Evolutionary conservation across 352 stramenopile genomes (phyloP).

Genomic region (Pythium sp.): DNA sequence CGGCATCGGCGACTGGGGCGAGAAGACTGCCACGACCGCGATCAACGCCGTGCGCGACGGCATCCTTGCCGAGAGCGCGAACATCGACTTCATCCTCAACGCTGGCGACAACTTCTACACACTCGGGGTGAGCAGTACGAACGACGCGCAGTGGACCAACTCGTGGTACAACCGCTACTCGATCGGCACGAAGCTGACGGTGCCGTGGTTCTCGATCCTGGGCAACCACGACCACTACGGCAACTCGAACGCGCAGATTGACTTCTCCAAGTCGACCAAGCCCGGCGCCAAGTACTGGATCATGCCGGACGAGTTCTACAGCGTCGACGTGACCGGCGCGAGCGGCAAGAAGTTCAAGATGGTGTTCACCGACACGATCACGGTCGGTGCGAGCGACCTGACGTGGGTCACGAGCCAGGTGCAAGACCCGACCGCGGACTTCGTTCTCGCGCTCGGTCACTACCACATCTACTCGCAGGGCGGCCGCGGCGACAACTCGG

Average conservation of each 20-base stretch:
- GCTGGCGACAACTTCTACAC: conserved; percentile 49
- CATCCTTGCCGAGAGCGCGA: conserved; percentile 22
- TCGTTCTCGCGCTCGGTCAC: conserved; percentile 24
- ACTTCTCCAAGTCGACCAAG: conserved; percentile 23
- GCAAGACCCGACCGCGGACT: conserved; percentile 18
- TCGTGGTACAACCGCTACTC: conserved; percentile 38
- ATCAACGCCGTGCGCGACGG: conserved; percentile 33
- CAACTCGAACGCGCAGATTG: conserved; percentile 33
- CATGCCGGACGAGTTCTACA: conserved; percentile 38
- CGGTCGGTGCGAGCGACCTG: conserved; percentile 23
- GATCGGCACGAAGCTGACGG: conserved; percentile 29
- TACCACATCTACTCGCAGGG: conserved; percentile 35
- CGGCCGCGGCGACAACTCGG: conserved; percentile 29
- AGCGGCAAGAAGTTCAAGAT: conserved; percentile 32
- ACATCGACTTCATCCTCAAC: conserved; percentile 34
- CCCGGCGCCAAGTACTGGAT: conserved; percentile 34
- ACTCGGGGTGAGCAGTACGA: conserved; percentile 29
- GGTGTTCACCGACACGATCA: conserved; percentile 32
- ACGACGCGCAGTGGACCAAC: conserved; percentile 28
- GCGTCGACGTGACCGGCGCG: conserved; percentile 24
- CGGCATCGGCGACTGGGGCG: conserved; percentile 35
- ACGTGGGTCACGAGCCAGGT: conserved; percentile 27
- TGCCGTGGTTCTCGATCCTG: conserved; percentile 43
- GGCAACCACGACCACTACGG: conserved; percentile 46
- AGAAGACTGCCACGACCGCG: conserved; percentile 26